A percentile compares a stretch with the other conserved stretches of the same genome.
Evolutionary conservation across 164 flowering plant genomes (phyloP).

Genomic region (Taxillus chinensis): DNA sequence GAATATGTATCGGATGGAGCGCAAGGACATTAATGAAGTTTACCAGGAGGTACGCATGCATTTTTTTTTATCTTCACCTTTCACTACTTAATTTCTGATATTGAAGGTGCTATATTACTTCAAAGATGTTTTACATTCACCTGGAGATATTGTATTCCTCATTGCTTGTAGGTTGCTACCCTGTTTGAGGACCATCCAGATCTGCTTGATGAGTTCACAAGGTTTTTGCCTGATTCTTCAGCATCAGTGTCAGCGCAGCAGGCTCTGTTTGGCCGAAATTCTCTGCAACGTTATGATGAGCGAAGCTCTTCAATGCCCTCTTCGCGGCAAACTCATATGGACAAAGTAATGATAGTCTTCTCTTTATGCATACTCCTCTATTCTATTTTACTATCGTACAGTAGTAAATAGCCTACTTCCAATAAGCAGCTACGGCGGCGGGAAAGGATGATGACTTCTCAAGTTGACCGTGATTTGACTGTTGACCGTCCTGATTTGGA

Average conservation of each 20-base stretch:
- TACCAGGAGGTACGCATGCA: constrained; percentile 44
- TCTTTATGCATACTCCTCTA: neutral
- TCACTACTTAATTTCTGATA: neutral
- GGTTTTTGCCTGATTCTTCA: constrained; percentile 53
- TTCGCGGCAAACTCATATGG: constrained; percentile 27
- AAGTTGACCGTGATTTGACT: constrained; percentile 40
- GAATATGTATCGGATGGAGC: constrained; percentile 68
- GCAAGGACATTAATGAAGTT: constrained; percentile 60
- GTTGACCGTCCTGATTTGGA: constrained; percentile 52
- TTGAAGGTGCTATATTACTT: neutral
- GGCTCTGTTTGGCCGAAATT: constrained; percentile 23
- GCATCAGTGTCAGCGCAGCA: constrained; percentile 24
- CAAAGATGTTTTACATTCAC: neutral
- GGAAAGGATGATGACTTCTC: constrained; percentile 33
- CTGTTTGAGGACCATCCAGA: constrained; percentile 53
- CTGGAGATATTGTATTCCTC: neutral
- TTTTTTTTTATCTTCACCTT: neutral
- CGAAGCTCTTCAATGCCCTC: constrained; percentile 31
- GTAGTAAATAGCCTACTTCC: neutral
- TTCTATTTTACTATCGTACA: neutral
- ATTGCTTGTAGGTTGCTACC: constrained; percentile 31
- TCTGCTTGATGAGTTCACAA: constrained; percentile 54
- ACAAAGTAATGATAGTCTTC: constrained; percentile 29
- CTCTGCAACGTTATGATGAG: constrained; percentile 34
- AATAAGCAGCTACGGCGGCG: constrained; percentile 32